phyloP scores from a whole-genome alignment of 331 rosid species.

The Pyracantha coccinea region DNA sequence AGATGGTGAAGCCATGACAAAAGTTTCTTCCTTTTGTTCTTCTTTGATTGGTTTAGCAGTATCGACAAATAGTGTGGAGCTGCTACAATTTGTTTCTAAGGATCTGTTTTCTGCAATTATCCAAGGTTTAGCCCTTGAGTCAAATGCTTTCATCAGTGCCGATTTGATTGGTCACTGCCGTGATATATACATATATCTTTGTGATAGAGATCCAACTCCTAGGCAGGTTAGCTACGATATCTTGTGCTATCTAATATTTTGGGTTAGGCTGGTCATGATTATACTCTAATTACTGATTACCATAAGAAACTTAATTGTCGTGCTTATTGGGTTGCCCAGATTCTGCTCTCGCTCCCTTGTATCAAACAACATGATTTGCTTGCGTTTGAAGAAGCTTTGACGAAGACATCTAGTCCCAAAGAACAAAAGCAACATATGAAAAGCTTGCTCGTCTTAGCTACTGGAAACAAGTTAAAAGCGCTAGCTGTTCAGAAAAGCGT shows the following conservation, averaged over 20 bases:
- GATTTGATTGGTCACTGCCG: slow-evolving; percentile 84
- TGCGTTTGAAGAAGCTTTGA: slow-evolving; percentile 87
- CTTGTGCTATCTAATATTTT: not conserved
- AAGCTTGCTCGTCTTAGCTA: slow-evolving; percentile 71
- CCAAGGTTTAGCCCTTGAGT: slow-evolving; percentile 82
- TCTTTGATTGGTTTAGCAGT: slow-evolving; percentile 51
- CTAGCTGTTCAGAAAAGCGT: slow-evolving; percentile 85
- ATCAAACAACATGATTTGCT: slow-evolving; percentile 61
- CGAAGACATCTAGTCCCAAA: slow-evolving; percentile 81
- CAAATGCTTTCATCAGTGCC: slow-evolving; percentile 84
- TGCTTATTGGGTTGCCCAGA: slow-evolving; percentile 25
- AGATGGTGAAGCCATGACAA: slow-evolving; percentile 74
- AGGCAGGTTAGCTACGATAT: slow-evolving; percentile 61
- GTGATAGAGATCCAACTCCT: slow-evolving; percentile 88
- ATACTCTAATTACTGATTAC: not conserved
- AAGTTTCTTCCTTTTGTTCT: slow-evolving; percentile 67
- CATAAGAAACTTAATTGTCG: not conserved
- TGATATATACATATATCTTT: slow-evolving; percentile 73
- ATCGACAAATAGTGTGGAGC: slow-evolving; percentile 53
- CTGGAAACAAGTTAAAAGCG: slow-evolving; percentile 87
- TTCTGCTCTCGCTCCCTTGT: slow-evolving; percentile 73
- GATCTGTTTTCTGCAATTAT: slow-evolving; percentile 83
- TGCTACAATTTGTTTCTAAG: slow-evolving; percentile 59
- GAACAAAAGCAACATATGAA: slow-evolving; percentile 89
- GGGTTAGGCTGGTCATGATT: not conserved